These are phyloP conservation scores for Sutorius eximius DNA, from an alignment of 1,284 basidiomycete species.

Conservation along the genomic window DNA sequence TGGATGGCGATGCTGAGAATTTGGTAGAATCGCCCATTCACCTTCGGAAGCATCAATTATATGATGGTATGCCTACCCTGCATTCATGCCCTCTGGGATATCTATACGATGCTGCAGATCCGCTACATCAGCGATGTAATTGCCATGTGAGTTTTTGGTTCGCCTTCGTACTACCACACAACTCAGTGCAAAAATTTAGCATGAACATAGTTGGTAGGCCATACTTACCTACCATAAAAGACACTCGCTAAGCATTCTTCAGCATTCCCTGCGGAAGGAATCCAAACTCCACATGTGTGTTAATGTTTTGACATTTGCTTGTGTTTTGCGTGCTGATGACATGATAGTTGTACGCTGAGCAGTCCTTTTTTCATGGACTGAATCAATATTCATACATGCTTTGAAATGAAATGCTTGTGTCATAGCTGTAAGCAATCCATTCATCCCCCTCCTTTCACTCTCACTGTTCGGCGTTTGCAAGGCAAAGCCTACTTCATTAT, in stretches of 20 bases:
- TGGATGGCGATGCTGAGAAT: background rate
- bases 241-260: background rate
- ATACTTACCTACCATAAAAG: background rate
- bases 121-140: constrained; percentile 25
- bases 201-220: constrained; percentile 16
- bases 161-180: background rate
- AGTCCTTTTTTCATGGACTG: background rate
- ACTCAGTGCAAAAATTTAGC: constrained; percentile 7
- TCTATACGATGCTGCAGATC: constrained; percentile 9
- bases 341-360: constrained; percentile 15
- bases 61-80: constrained; percentile 9
- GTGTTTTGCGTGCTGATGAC: background rate
- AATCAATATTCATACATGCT: background rate
- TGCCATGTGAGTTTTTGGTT: constrained; percentile 16
- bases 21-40: background rate
- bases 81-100: background rate
- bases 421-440: constrained; percentile 12
- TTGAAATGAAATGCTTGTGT: background rate
- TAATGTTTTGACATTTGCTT: background rate
- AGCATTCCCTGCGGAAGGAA: constrained; percentile 18
- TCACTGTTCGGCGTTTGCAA: constrained; percentile 1
- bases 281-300: constrained; percentile 12
- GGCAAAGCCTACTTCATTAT: constrained; percentile 9
- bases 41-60: constrained; percentile 16
- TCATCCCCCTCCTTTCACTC: background rate